Evolutionary conservation across 805 yeast genomes (phyloP), one percentile per base, ranked within the genome.

Genomic region (Candida broadrunensis): DNA sequence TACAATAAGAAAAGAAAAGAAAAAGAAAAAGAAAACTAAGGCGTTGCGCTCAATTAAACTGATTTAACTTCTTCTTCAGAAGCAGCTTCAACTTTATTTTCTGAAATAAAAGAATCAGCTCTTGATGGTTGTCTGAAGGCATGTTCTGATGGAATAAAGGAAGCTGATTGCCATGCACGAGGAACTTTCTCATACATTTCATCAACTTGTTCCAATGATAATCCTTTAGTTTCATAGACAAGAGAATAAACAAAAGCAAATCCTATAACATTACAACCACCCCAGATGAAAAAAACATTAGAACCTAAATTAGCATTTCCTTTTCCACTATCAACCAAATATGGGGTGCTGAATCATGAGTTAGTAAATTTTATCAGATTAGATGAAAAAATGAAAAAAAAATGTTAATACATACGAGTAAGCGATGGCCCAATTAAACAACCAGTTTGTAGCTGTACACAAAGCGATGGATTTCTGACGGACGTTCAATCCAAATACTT

Each of bases 221-320:
- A 61, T 36, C 69, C 69, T 56, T 65, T 66, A 44, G 72, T 64
- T 55, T 67, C 73, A 52, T 62, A 65, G 46, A 67, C 61, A 44
- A 56, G 47, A 46, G 44, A 43, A 55, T 52, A 67, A 38, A 63
- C 65, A 42, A 63, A 67, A 29, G 62, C 11, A 29, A 50, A 53
- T 48, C 72, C 64, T 35, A 61, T 38, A 38, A 56, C 54, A 56
- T 66, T 65, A 43, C 57, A 66, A 3, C 70, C 69, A 50, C 71
- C 71, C 72, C 72, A 67, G 50, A 67, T 58, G 54, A 65, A 67
- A 52, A 67, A 66, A 38, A 67, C 72, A 46, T 67, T 67, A 42
- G 66, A 46, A 14, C 70, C 69, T 52, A 67, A 58, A 55, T 64
- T 52, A 33, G 64, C 67, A 46, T 61, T 61, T 43, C 70, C 72